Conservation (phyloP, 2,329 filamentous ascomycete species). For the Alternaria angustiovoidea region DNA sequence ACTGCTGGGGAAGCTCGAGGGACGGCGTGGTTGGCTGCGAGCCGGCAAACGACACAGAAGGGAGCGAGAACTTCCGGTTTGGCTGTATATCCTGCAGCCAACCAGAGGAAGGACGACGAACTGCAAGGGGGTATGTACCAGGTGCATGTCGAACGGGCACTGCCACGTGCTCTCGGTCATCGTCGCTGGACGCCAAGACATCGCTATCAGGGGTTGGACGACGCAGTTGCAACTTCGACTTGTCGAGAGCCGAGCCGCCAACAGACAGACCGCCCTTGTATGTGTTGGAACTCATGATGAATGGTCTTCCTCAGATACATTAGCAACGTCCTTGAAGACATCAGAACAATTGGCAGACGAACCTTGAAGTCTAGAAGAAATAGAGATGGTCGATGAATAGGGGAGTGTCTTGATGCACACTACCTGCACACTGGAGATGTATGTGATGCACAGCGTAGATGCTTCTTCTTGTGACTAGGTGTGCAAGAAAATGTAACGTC, state of each 20-base stretch:
- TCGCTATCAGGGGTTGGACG: slow-evolving; percentile 94
- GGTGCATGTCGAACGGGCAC: slow-evolving; percentile 31
- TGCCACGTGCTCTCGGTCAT: slow-evolving; percentile 73
- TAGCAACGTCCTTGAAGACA: slow-evolving; percentile 8
- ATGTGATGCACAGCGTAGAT: slow-evolving; percentile 16
- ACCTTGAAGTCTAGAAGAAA: slow-evolving; percentile 24
- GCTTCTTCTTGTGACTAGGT: slow-evolving; percentile 15
- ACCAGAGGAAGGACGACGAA: slow-evolving; percentile 49
- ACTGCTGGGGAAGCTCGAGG: slow-evolving; percentile 63
- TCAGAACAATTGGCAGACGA: slow-evolving; percentile 1
- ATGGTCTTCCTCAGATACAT: slow-evolving; percentile 9
- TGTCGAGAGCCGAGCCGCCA: slow-evolving; percentile 61
- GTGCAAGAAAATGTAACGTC: slow-evolving; percentile 16
- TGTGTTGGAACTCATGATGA: slow-evolving; percentile 37
- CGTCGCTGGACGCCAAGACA: slow-evolving; percentile 90
- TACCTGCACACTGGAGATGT: slow-evolving; percentile 21
- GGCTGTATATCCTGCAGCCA: slow-evolving; percentile 85
- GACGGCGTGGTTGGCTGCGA: slow-evolving; percentile 85
- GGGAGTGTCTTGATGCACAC: slow-evolving; percentile 7
- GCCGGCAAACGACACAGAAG: slow-evolving; percentile 71
- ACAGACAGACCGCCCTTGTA: slow-evolving; percentile 44
- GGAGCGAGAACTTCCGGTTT: slow-evolving; percentile 76
- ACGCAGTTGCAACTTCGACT: slow-evolving; percentile 72
- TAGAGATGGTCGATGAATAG: not conserved
- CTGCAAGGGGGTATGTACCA: slow-evolving; percentile 30